These are phyloP conservation scores for Austroboletus festivus DNA, from an alignment of 768 basidiomycete genomes.

Conservation along the genomic window DNA sequence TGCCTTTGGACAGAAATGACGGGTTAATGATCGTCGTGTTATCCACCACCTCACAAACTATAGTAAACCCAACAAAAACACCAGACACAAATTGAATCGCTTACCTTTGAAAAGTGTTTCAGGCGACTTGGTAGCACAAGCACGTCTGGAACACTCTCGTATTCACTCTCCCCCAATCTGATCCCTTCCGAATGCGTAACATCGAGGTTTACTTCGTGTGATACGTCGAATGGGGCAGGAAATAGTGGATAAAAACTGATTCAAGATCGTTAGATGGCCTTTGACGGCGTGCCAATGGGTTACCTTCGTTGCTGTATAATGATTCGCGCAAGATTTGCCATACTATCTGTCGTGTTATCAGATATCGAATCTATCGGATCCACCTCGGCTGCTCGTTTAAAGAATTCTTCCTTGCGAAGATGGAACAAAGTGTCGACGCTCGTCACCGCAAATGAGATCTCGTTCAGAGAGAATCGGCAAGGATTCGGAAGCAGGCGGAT, in stretches of 20 bases:
- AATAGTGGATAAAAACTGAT: slow-evolving; percentile 93
- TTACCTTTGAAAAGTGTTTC: slow-evolving; percentile 87
- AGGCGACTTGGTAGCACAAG: slow-evolving; percentile 84
- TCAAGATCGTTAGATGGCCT: not conserved
- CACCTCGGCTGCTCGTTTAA: slow-evolving; percentile 63
- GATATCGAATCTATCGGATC: slow-evolving; percentile 44
- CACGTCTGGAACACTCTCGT: slow-evolving; percentile 70
- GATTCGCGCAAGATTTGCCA: slow-evolving; percentile 77
- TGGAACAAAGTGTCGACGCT: slow-evolving; percentile 90
- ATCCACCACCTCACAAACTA: slow-evolving; percentile 60
- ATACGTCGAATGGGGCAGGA: slow-evolving; percentile 72
- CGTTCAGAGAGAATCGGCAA: slow-evolving; percentile 79
- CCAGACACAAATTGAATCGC: slow-evolving; percentile 9
- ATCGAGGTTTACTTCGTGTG: slow-evolving; percentile 86
- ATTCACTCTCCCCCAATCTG: slow-evolving; percentile 28
- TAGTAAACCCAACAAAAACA: not conserved
- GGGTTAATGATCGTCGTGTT: slow-evolving; percentile 83
- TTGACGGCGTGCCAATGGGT: not conserved
- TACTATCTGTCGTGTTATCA: slow-evolving; percentile 59
- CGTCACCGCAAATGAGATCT: slow-evolving; percentile 71
- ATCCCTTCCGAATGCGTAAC: slow-evolving; percentile 69
- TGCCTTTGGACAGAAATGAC: slow-evolving; percentile 63
- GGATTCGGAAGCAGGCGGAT: slow-evolving; percentile 86
- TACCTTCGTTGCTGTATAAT: slow-evolving; percentile 87
- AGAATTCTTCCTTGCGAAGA: slow-evolving; percentile 77